Conservation (phyloP, 108 stramenopile genomes). For the Nannochloropsis gaditana region DNA sequence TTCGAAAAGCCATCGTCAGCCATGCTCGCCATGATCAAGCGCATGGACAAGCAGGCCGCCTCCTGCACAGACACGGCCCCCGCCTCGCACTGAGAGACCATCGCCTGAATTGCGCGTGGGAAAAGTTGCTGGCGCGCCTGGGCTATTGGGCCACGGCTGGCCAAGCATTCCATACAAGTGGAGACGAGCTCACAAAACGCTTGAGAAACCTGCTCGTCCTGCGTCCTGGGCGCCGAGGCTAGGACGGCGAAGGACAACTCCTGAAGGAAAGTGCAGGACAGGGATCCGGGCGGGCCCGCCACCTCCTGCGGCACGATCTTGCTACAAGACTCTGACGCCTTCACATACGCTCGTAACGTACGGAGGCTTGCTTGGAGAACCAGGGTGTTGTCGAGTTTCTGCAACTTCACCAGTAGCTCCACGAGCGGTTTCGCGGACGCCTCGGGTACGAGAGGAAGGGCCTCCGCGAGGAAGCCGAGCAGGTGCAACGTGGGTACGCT, state of each 20-base stretch:
- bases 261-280: not conserved
- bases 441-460: not conserved
- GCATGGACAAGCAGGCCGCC: slow-evolving; percentile 34
- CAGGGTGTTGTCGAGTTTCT: not conserved
- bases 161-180: not conserved
- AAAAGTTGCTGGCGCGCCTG: slow-evolving; percentile 23
- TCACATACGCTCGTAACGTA: not conserved
- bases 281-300: not conserved
- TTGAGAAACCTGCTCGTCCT: not conserved
- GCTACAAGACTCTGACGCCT: not conserved
- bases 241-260: not conserved
- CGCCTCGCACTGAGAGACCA: slow-evolving; percentile 38
- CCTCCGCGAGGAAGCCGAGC: not conserved
- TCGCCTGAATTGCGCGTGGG: slow-evolving; percentile 30
- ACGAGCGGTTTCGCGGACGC: not conserved
- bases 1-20: not conserved
- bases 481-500: slow-evolving; percentile 16
- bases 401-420: not conserved
- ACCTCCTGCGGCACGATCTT: not conserved
- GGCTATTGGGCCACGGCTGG: not conserved
- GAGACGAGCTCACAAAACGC: not conserved
- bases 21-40: not conserved
- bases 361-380: not conserved
- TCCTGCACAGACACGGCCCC: slow-evolving; percentile 35
- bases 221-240: not conserved